Evolutionary conservation across 768 basidiomycete genomes (phyloP).

Genomic region (Cubamyces sp.): DNA sequence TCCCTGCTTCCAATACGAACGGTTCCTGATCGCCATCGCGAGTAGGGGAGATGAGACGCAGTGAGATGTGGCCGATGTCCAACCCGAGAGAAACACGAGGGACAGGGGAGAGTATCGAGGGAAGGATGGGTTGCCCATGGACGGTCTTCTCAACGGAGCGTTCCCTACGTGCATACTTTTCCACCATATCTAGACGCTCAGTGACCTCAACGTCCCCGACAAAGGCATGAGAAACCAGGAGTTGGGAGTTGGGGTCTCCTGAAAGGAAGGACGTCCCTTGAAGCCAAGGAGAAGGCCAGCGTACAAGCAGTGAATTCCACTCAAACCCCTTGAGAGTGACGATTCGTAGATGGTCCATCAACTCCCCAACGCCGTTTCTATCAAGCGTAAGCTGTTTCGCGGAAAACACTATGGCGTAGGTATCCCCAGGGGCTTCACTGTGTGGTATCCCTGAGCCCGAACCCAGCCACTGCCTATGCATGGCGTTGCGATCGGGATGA

Average conservation of each 20-base stretch:
- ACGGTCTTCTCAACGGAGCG: slow-evolving; percentile 25
- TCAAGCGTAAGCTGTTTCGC: slow-evolving; percentile 51
- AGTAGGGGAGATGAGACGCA: slow-evolving; percentile 53
- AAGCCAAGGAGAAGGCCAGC: slow-evolving; percentile 68
- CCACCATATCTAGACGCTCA: slow-evolving; percentile 57
- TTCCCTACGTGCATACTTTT: slow-evolving; percentile 38
- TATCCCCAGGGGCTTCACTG: slow-evolving; percentile 47
- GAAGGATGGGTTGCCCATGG: slow-evolving; percentile 32
- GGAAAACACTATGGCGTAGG: slow-evolving; percentile 50
- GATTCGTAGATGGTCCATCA: slow-evolving; percentile 40
- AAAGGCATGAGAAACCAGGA: slow-evolving; percentile 45
- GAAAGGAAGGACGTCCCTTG: slow-evolving; percentile 50
- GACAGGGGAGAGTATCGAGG: slow-evolving; percentile 39
- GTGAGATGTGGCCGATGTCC: slow-evolving; percentile 52
- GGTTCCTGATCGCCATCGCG: slow-evolving; percentile 43
- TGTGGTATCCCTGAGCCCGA: slow-evolving; percentile 34
- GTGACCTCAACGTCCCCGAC: slow-evolving; percentile 49
- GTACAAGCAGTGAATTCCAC: slow-evolving; percentile 49
- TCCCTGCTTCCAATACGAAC: slow-evolving; percentile 59
- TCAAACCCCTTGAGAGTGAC: slow-evolving; percentile 46
- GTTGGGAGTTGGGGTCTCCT: slow-evolving; percentile 62
- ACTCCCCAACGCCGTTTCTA: slow-evolving; percentile 36
- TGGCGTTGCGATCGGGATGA: slow-evolving; percentile 44
- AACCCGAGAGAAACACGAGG: slow-evolving; percentile 56
- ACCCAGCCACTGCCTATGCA: slow-evolving; percentile 62